These are phyloP conservation scores for Acanthochlamys bracteata DNA, from an alignment of 106 monocot species.

Conservation along the genomic window DNA sequence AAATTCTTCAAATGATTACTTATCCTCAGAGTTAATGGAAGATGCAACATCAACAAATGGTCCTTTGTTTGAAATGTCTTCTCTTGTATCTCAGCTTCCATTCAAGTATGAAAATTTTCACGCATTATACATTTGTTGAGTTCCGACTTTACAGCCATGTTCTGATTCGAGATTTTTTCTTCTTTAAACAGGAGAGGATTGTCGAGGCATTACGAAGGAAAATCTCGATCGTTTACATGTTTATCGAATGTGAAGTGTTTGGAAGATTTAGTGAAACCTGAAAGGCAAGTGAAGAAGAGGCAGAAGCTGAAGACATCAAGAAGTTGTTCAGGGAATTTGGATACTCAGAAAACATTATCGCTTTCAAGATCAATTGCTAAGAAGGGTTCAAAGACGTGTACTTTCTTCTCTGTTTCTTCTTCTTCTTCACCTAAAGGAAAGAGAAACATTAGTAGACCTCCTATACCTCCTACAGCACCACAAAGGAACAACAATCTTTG, in stretches of 20 bases:
- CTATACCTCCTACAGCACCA: slow-evolving; percentile 7
- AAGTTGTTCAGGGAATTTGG: slow-evolving; percentile 14
- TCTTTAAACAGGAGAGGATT: slow-evolving; percentile 29
- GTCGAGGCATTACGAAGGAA: slow-evolving; percentile 24
- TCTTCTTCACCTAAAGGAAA: neutral
- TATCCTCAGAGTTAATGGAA: slow-evolving; percentile 1
- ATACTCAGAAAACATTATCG: slow-evolving; percentile 10
- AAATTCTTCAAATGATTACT: neutral
- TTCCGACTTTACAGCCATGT: neutral
- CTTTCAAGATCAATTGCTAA: slow-evolving; percentile 14
- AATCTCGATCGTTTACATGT: slow-evolving; percentile 20
- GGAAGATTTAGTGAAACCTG: slow-evolving; percentile 25
- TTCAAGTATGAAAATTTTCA: slow-evolving; percentile 11
- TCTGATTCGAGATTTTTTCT: no score
- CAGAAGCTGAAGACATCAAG: slow-evolving; percentile 17
- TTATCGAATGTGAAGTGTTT: slow-evolving; percentile 14
- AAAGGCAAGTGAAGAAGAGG: slow-evolving; percentile 14
- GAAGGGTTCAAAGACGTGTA: slow-evolving; percentile 7
- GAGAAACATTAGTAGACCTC: slow-evolving; percentile 10
- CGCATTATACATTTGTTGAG: neutral
- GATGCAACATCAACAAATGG: slow-evolving; percentile 7
- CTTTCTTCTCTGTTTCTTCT: no score
- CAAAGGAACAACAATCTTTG: neutral
- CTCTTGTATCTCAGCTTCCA: slow-evolving; percentile 19
- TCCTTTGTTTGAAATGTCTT: slow-evolving; percentile 14